Base-by-base conservation (phyloP, 257 asterid species). In the Solanum clarkiae region DNA sequence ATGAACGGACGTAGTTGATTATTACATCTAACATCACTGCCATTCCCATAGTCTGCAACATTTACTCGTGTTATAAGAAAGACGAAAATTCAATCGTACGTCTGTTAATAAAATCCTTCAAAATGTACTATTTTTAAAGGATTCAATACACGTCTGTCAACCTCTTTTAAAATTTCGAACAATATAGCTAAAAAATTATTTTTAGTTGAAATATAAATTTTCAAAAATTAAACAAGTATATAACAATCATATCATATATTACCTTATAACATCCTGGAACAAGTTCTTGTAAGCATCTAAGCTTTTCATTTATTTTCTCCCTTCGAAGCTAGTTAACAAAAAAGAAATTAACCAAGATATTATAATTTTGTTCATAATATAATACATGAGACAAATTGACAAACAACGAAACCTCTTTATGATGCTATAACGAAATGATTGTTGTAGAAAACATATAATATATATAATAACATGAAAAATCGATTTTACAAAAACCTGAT, bases 191-290 rank as follows among this genome's bases (percentile, higher is more conserved):
- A 29, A 5, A 6, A 72, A 72, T 0, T 3, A 8, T 74, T 13
- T 29, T 45, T 15, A 3, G 22, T 47, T 8, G 2, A 7, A 22
- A 72, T 44, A 22, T 7, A 72, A 18, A 2, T 72, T n/a, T 22
- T 24, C 22, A 49, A 49, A 22, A 14, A 14, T 13, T 8, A 1
- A 8, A 12, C 60, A 75, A 47, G 42, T 17, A 56, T 7, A 68
- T 68, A 36, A 16, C 1, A 40, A 71, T 54, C 80, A 42, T 40
- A 2, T 20, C 3, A 18, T 42, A 18, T 36, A 36, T 42, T 84
- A 96, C 99, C 98, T 97, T 95, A 80, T 95, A 97, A 86, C 99
- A 95, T 26, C 99, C 98, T 17, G 99, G 99, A 85, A 97, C 98
- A 17, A 97, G 89, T 90, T 95, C 99, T 88, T 95, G 99, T 89